Percentiles rank a stretch among this genome's conserved stretches.
These are phyloP conservation scores for Chloroidium sp. DNA, from an alignment of 163 green algal species.

Conservation along the genomic window DNA sequence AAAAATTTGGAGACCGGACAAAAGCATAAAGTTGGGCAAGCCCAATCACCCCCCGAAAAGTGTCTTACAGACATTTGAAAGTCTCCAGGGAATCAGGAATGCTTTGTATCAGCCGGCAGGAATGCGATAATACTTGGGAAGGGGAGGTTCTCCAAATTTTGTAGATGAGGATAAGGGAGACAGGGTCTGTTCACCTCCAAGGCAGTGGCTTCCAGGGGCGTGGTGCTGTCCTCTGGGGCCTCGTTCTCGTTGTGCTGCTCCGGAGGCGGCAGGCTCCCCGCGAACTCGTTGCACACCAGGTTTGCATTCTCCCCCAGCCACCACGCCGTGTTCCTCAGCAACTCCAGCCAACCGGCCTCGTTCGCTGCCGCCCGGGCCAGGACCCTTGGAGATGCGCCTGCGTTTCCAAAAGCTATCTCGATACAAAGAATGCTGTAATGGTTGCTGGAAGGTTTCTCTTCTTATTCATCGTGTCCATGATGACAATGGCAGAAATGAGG, in stretches of 20 bases:
- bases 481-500: no score
- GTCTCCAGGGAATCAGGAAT: no score
- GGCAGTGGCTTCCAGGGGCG: neutral
- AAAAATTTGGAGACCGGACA: no score
- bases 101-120: no score
- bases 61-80: no score
- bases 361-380: constrained; percentile 21
- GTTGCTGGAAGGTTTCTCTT: neutral
- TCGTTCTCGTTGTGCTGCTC: neutral
- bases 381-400: constrained; percentile 16
- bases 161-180: no score
- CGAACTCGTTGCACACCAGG: constrained; percentile 29
- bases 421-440: neutral
- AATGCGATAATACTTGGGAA: neutral
- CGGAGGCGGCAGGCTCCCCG: constrained; percentile 22
- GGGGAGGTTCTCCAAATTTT: neutral
- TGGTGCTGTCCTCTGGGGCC: neutral
- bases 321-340: constrained; percentile 37
- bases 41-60: no score
- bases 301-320: constrained; percentile 75
- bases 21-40: no score
- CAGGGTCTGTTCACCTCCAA: constrained; percentile 2
- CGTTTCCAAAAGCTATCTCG: constrained; percentile 3
- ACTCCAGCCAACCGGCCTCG: constrained; percentile 36
- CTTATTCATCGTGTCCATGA: no score